These are phyloP conservation scores for Trematosphaeria pertusa DNA, from an alignment of 2,329 filamentous ascomycete species.

Conservation along the genomic window DNA sequence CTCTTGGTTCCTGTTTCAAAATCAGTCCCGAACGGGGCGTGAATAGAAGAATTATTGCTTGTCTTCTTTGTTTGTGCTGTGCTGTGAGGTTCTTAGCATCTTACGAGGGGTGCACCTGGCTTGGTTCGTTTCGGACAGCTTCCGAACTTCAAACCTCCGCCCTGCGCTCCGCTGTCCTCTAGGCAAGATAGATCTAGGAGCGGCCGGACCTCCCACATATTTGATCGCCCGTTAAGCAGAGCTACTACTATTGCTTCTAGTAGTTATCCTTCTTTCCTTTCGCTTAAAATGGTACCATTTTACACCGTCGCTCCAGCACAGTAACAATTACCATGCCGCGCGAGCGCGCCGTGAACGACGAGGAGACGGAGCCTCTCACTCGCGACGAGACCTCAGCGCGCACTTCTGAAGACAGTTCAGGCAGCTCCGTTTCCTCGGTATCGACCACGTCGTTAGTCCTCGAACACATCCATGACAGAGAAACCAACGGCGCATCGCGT, in stretches of 20 bases:
- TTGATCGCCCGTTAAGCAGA: background rate
- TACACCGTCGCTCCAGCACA: slow-evolving; percentile 1
- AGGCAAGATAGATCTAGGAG: background rate
- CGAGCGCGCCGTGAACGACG: slow-evolving; percentile 45
- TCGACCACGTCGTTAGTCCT: slow-evolving; percentile 85
- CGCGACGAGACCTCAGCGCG: slow-evolving; percentile 38
- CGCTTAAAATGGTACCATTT: slow-evolving; percentile 24
- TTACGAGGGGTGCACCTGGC: slow-evolving; percentile 31
- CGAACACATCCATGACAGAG: slow-evolving; percentile 72
- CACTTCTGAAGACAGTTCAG: slow-evolving; percentile 44
- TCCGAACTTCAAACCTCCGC: slow-evolving; percentile 35
- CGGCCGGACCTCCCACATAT: background rate
- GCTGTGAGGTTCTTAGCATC: slow-evolving; percentile 13
- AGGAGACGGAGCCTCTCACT: slow-evolving; percentile 56
- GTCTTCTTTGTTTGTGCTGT: slow-evolving; percentile 31
- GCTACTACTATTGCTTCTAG: slow-evolving; percentile 5
- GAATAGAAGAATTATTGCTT: slow-evolving; percentile 32
- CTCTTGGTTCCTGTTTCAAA: slow-evolving; percentile 13
- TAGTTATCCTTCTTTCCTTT: background rate
- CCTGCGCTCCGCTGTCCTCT: background rate
- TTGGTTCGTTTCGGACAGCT: slow-evolving; percentile 38
- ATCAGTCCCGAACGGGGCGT: slow-evolving; percentile 21
- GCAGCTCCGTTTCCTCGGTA: slow-evolving; percentile 73
- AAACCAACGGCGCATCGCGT: slow-evolving; percentile 36
- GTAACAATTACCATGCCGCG: slow-evolving; percentile 38